These are phyloP conservation scores for Hypholoma sublateritium DNA, from an alignment of 768 basidiomycete species.

Conservation along the genomic window DNA sequence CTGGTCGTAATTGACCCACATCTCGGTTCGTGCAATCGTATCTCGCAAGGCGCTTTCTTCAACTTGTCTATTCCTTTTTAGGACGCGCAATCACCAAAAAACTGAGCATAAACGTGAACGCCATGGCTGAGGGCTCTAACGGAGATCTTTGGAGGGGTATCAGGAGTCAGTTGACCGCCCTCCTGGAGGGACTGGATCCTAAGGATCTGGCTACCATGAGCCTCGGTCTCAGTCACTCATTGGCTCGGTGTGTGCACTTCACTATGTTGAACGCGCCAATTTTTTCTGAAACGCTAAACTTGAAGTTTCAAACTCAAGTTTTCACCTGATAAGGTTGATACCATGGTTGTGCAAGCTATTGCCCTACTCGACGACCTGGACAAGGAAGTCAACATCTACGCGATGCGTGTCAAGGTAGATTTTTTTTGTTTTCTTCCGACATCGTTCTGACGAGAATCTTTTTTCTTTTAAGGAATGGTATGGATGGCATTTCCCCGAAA, in stretches of 20 bases:
- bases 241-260: constrained; percentile 66
- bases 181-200: constrained; percentile 89
- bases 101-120: constrained; percentile 84
- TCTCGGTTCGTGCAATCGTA: constrained; percentile 61
- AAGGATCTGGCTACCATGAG: constrained; percentile 98
- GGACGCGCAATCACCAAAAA: constrained; percentile 91
- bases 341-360: constrained; percentile 99
- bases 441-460: neutral
- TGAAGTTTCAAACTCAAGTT: constrained; percentile 97
- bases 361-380: constrained; percentile 96
- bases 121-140: constrained; percentile 48
- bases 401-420: constrained; percentile 94
- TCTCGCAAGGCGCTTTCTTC: neutral
- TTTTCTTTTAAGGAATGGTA: constrained; percentile 86
- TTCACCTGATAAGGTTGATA: constrained; percentile 99
- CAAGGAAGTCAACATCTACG: constrained; percentile 99
- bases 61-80: constrained; percentile 25
- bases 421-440: constrained; percentile 14
- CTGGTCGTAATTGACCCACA: constrained; percentile 87
- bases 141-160: constrained; percentile 95
- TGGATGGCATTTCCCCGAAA: constrained; percentile 99
- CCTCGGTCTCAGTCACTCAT: constrained; percentile 93
- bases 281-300: neutral
- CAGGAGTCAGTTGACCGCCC: constrained; percentile 78
- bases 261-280: neutral